Percentiles rank a stretch among this genome's conserved stretches.
Evolutionary conservation across 257 asterid species (phyloP).

Genomic region (Cordia subcordata): DNA sequence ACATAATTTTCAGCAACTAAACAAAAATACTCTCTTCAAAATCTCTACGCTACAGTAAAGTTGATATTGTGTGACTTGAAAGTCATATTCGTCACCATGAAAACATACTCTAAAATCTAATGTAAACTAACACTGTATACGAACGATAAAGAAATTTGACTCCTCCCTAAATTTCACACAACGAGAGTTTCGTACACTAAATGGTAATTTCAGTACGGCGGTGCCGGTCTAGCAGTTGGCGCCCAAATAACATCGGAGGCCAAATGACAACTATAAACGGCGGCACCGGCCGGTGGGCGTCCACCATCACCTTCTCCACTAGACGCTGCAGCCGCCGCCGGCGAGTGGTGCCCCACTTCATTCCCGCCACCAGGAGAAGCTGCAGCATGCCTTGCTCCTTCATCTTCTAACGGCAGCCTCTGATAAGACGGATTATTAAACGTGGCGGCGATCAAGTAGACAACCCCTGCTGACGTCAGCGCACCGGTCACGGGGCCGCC

Average conservation of each 20-base stretch:
- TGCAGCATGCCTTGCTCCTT: slow-evolving; percentile 18
- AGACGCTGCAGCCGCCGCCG: slow-evolving; percentile 27
- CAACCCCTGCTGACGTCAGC: slow-evolving; percentile 51
- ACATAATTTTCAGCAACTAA: no score
- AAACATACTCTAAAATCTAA: no score
- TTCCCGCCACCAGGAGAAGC: slow-evolving; percentile 15
- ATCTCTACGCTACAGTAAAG: no score
- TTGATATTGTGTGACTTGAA: no score
- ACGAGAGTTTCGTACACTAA: no score
- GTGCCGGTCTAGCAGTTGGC: slow-evolving; percentile 52
- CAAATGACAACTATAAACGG: slow-evolving; percentile 29
- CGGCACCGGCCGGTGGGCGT: slow-evolving; percentile 14
- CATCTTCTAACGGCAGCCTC: slow-evolving; percentile 39
- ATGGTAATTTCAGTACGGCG: slow-evolving; percentile 30
- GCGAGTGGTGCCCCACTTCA: slow-evolving; percentile 22
- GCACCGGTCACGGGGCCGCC: slow-evolving; percentile 77
- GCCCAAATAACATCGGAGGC: slow-evolving; percentile 60
- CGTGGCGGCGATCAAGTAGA: slow-evolving; percentile 56
- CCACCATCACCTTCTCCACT: slow-evolving; percentile 39
- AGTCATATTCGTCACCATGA: no score
- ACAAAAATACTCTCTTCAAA: no score
- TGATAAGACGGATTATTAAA: slow-evolving; percentile 54
- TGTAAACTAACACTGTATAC: no score
- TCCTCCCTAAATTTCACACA: no score
- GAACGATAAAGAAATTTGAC: no score